A percentile compares a stretch with the other conserved stretches of the same genome.
Evolutionary conservation across 2,329 filamentous ascomycete genomes (phyloP).

Genomic region (Calonectria crousiana): DNA sequence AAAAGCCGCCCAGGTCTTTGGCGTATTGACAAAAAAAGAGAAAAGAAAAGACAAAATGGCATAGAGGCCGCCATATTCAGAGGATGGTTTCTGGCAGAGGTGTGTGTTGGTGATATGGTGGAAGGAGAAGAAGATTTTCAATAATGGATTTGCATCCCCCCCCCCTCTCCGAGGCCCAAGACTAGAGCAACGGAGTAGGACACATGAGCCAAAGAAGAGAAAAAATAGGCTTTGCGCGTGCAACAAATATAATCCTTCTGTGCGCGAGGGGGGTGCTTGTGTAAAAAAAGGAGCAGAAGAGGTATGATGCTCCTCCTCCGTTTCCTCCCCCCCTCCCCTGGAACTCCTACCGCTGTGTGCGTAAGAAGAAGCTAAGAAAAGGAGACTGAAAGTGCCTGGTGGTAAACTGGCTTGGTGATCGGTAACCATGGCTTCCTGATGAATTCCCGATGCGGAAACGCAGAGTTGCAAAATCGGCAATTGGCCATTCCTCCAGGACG

Average conservation of each 20-base stretch:
- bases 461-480: constrained; percentile 17
- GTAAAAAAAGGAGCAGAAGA: neutral
- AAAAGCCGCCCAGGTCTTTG: constrained; percentile 5
- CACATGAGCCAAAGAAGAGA: neutral
- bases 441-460: neutral
- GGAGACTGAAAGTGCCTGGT: neutral
- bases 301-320: neutral
- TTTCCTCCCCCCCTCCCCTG: too few species aligned
- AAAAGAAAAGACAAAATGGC: neutral
- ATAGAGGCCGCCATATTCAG: constrained; percentile 2
- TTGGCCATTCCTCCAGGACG: neutral
- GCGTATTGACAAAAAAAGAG: neutral
- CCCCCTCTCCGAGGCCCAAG: too few species aligned
- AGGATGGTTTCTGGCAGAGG: neutral
- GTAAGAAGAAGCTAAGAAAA: neutral
- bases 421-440: neutral
- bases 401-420: neutral
- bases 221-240: constrained; percentile 1
- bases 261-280: neutral
- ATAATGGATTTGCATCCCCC: neutral
- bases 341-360: neutral
- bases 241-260: constrained; percentile 3
- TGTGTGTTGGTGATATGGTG: neutral
- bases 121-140: neutral
- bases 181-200: neutral